phyloP scores from a whole-genome alignment of 441 rosid genomes.

The Pelargonium exstipulatum region DNA sequence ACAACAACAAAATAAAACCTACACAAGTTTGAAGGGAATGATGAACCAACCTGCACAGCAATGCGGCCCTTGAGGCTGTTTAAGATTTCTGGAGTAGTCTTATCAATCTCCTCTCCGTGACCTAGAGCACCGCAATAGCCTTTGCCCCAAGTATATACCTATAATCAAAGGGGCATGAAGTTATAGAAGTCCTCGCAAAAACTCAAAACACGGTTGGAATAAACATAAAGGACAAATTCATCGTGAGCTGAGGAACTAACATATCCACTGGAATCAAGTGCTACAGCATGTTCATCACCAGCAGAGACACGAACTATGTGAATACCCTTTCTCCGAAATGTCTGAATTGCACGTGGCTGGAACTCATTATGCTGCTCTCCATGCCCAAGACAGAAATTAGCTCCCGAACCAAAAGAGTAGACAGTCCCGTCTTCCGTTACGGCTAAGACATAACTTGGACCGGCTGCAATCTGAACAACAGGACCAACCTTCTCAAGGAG shows the following conservation, averaged over 20 bases:
- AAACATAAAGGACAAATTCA: neutral
- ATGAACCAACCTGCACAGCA: constrained; percentile 61
- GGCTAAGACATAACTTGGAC: constrained; percentile 77
- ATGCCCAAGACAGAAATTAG: constrained; percentile 89
- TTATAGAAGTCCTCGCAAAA: constrained; percentile 11
- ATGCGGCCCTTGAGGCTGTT: constrained; percentile 53
- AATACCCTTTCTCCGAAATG: constrained; percentile 58
- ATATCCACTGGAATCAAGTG: constrained; percentile 86
- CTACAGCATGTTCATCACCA: constrained; percentile 93
- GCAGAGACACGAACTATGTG: constrained; percentile 86
- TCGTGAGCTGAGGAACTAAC: constrained; percentile 37
- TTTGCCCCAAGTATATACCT: constrained; percentile 98
- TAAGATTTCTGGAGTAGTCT: constrained; percentile 67
- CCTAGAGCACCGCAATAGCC: constrained; percentile 97
- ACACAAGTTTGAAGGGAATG: neutral
- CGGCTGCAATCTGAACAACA: constrained; percentile 79
- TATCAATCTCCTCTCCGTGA: constrained; percentile 90
- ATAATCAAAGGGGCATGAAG: constrained; percentile 13
- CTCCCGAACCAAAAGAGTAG: constrained; percentile 89
- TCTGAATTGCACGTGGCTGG: constrained; percentile 66
- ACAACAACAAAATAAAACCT: too few species aligned
- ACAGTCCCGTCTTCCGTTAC: constrained; percentile 58
- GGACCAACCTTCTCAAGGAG: constrained; percentile 44
- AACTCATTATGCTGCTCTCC: constrained; percentile 89
- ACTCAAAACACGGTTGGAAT: constrained; percentile 13